Evolutionary conservation across 768 basidiomycete species (phyloP).

Genomic region (Hypholoma sublateritium): DNA sequence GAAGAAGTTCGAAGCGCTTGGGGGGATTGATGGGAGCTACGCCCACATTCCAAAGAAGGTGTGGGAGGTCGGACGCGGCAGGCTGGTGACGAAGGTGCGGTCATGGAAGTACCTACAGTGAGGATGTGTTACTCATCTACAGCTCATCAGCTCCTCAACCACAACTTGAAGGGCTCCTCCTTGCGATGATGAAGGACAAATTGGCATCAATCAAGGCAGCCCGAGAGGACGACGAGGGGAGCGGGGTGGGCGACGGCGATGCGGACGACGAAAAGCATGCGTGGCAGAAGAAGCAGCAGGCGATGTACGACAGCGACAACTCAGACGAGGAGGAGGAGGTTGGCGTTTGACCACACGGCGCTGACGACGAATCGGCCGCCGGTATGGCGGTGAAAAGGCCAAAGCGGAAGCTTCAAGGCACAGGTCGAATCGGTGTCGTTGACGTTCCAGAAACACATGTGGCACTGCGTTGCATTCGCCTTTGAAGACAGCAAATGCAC

Average conservation of each 20-base stretch:
- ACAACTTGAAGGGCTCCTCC: slow-evolving; percentile 84
- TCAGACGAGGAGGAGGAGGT: slow-evolving; percentile 47
- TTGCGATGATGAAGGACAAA: slow-evolving; percentile 93
- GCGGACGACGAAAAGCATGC: slow-evolving; percentile 76
- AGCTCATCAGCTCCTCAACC: slow-evolving; percentile 85
- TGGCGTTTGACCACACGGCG: slow-evolving; percentile 51
- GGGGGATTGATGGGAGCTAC: slow-evolving; percentile 80
- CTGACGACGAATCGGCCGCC: slow-evolving; percentile 46
- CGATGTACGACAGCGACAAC: slow-evolving; percentile 72
- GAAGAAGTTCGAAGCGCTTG: slow-evolving; percentile 83
- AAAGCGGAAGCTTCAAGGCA: slow-evolving; percentile 35
- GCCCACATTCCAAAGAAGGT: slow-evolving; percentile 93
- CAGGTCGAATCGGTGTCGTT: slow-evolving; percentile 45
- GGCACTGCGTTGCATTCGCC: slow-evolving; percentile 68
- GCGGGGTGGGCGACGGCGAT: slow-evolving; percentile 82
- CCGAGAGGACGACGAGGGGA: slow-evolving; percentile 64
- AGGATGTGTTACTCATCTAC: background rate
- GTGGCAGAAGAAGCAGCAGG: slow-evolving; percentile 69
- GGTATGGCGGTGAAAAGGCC: slow-evolving; percentile 28
- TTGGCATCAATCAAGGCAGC: slow-evolving; percentile 87
- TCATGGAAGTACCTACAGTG: background rate
- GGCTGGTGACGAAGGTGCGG: slow-evolving; percentile 80
- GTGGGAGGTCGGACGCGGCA: slow-evolving; percentile 83
- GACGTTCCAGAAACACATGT: slow-evolving; percentile 56
- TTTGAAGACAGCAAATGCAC: slow-evolving; percentile 68